These are phyloP conservation scores for Helianthus annuus DNA, from an alignment of 129 eudicot species.

Conservation along the genomic window DNA sequence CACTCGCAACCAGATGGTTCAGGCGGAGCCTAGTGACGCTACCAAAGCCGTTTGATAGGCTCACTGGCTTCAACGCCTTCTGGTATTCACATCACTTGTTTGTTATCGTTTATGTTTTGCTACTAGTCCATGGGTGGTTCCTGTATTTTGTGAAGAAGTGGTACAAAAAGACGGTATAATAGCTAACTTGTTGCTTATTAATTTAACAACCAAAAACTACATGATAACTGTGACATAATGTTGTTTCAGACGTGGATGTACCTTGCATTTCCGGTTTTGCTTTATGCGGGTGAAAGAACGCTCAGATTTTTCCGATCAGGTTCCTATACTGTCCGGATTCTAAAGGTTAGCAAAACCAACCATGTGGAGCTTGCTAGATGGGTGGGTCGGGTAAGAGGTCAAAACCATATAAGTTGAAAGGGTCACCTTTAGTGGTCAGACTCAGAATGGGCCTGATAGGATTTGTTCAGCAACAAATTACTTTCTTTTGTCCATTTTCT, in stretches of 20 bases:
- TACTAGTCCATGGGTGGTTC: slow-evolving; percentile 72
- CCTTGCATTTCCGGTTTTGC: slow-evolving; percentile 84
- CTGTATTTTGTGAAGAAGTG: slow-evolving; percentile 87
- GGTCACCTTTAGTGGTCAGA: neutral
- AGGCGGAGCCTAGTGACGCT: slow-evolving; percentile 78
- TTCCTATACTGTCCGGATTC: slow-evolving; percentile 65
- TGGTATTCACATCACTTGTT: slow-evolving; percentile 98
- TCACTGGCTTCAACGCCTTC: slow-evolving; percentile 95
- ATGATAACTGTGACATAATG: neutral
- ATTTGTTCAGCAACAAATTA: too few relatives aligned
- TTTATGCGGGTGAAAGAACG: slow-evolving; percentile 93
- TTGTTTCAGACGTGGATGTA: slow-evolving; percentile 93
- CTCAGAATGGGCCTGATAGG: neutral
- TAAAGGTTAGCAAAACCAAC: slow-evolving; percentile 53
- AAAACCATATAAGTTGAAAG: neutral
- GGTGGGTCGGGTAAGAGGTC: neutral
- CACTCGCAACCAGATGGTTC: slow-evolving; percentile 82
- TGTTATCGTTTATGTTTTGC: slow-evolving; percentile 73
- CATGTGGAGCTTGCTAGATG: neutral
- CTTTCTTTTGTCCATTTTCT: neutral
- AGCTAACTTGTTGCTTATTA: slow-evolving; percentile 11
- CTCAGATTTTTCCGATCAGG: slow-evolving; percentile 89
- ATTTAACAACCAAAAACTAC: neutral
- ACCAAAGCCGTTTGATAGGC: slow-evolving; percentile 88
- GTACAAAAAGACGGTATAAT: slow-evolving; percentile 85